Evolutionary conservation across 2,329 filamentous ascomycete genomes (phyloP).

Genomic region (Trichoderma semiorbis): DNA sequence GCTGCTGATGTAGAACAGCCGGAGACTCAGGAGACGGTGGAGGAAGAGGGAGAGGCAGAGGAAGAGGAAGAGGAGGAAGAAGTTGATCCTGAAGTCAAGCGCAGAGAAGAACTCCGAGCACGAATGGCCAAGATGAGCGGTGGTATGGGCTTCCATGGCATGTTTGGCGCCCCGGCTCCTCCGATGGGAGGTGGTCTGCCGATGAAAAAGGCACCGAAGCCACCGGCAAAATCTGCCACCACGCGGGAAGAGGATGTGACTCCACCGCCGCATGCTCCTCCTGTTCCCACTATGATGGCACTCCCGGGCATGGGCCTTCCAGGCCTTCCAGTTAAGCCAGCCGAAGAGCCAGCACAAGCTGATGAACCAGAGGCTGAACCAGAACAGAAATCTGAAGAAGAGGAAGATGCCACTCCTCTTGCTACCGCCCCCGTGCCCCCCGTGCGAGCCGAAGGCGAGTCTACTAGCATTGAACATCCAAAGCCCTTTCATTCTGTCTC

Average conservation of each 20-base stretch:
- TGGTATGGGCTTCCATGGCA: conserved; percentile 93
- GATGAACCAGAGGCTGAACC: conserved; percentile 32
- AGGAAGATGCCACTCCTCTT: conserved; percentile 33
- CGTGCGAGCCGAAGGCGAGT: conserved; percentile 24
- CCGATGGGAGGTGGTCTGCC: conserved; percentile 51
- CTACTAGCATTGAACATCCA: background rate
- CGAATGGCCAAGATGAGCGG: conserved; percentile 99
- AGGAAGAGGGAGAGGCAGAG: conserved; percentile 59
- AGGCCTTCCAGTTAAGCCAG: conserved; percentile 41
- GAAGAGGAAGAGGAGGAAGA: conserved; percentile 80
- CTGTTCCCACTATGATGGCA: conserved; percentile 58
- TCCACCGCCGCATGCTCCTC: conserved; percentile 43
- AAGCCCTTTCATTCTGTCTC: background rate
- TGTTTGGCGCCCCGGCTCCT: conserved; percentile 76
- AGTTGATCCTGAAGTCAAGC: conserved; percentile 79
- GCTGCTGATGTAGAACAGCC: conserved; percentile 54
- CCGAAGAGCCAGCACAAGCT: conserved; percentile 39
- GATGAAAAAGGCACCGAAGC: conserved; percentile 49
- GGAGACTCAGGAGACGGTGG: conserved; percentile 27
- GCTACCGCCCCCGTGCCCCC: conserved; percentile 27
- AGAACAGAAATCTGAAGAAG: conserved; percentile 23
- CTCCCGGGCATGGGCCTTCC: conserved; percentile 61
- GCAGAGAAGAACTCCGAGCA: conserved; percentile 83
- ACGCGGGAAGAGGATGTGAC: conserved; percentile 44
- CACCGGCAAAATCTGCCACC: conserved; percentile 42